Evolutionary conservation across 805 yeast species (phyloP).

Genomic region (Wickerhamomyces canadensis): DNA sequence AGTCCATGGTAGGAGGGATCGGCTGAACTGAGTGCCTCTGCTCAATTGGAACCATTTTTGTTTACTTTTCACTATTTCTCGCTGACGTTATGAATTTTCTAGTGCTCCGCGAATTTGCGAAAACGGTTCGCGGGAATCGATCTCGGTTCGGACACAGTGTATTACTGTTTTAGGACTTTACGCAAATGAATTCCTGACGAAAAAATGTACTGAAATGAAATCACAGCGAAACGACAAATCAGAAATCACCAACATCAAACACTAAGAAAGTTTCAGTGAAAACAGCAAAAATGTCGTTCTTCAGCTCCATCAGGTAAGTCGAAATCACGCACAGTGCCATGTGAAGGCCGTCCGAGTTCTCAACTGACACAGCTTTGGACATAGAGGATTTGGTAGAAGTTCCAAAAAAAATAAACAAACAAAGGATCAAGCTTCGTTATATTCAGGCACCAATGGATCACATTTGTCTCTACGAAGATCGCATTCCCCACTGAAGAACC

Average conservation of each 20-base stretch:
- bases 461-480: conserved; percentile 42
- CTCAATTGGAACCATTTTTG: too few species aligned
- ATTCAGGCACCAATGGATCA: conserved; percentile 40
- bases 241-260: too few species aligned
- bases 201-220: too few species aligned
- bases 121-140: too few species aligned
- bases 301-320: conserved; percentile 28
- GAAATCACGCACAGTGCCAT: background rate
- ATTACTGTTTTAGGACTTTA: too few species aligned
- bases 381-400: conserved; percentile 50
- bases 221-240: too few species aligned
- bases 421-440: conserved; percentile 24
- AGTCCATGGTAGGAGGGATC: background rate
- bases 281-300: conserved; percentile 29
- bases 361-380: conserved; percentile 22
- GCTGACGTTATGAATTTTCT: background rate
- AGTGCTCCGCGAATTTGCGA: too few species aligned
- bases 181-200: too few species aligned
- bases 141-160: too few species aligned
- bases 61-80: too few species aligned
- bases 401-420: conserved; percentile 41
- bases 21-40: too few species aligned
- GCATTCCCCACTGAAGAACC: conserved; percentile 32
- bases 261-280: too few species aligned
- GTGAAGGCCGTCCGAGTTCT: background rate